Evolutionary conservation across 169 alveolate genomes (phyloP).

Genomic region (Plasmodium ovale): DNA sequence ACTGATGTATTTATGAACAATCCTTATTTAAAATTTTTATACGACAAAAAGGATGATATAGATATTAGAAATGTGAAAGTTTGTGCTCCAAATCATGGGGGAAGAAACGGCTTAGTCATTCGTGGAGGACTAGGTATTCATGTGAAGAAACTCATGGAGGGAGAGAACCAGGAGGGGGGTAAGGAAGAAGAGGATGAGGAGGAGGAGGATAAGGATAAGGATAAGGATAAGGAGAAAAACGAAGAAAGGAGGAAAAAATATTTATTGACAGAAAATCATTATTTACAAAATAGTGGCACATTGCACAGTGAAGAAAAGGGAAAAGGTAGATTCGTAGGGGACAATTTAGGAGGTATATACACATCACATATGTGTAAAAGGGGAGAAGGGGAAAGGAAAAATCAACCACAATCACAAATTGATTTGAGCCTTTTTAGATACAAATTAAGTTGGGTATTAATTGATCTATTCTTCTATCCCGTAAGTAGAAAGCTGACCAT

Average conservation of each 20-base stretch:
- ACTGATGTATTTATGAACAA: constrained; percentile 76
- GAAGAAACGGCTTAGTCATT: constrained; percentile 18
- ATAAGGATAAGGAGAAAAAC: not conserved
- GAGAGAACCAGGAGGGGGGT: constrained; percentile 10
- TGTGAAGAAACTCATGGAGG: constrained; percentile 39
- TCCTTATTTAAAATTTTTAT: constrained; percentile 73
- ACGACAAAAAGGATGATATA: constrained; percentile 61
- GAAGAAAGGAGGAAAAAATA: not conserved
- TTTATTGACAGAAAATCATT: not conserved
- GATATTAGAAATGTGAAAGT: constrained; percentile 67
- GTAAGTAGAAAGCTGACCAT: constrained; percentile 46
- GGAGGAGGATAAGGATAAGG: not conserved
- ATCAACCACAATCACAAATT: not conserved
- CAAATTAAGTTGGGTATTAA: constrained; percentile 72
- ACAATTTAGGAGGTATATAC: not conserved
- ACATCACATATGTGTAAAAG: not conserved
- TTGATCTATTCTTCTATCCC: constrained; percentile 74
- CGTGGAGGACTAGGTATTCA: too few species aligned
- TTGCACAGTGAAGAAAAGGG: constrained; percentile 5
- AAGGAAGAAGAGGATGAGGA: not conserved
- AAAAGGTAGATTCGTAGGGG: not conserved
- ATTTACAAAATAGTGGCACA: not conserved
- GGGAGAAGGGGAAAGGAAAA: not conserved
- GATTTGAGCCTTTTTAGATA: constrained; percentile 74
- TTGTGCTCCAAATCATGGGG: not conserved